Evolutionary conservation across 768 basidiomycete species (phyloP).

Genomic region (Mycena indigotica): DNA sequence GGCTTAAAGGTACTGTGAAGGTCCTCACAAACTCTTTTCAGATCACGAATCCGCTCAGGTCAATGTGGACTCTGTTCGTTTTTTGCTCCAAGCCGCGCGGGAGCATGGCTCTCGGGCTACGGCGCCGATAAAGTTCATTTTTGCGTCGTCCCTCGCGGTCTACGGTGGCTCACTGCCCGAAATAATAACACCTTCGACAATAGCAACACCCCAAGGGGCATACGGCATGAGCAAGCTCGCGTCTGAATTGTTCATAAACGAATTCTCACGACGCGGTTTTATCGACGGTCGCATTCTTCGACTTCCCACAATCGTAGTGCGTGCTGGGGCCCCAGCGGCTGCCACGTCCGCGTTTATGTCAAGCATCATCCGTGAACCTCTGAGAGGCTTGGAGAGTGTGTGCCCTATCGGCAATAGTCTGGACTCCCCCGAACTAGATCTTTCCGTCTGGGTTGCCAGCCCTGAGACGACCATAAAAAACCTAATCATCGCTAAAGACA

Average conservation of each 20-base stretch:
- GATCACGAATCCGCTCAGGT: conserved; percentile 34
- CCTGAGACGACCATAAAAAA: conserved; percentile 56
- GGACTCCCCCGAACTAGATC: conserved; percentile 44
- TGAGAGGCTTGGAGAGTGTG: conserved; percentile 48
- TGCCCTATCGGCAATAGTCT: conserved; percentile 56
- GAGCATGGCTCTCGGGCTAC: conserved; percentile 26
- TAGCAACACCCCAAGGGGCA: conserved; percentile 56
- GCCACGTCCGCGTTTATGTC: conserved; percentile 62
- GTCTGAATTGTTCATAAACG: conserved; percentile 58
- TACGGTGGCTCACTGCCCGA: conserved; percentile 57
- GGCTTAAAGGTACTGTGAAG: conserved; percentile 45
- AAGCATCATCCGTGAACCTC: conserved; percentile 58
- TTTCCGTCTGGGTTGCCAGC: conserved; percentile 53
- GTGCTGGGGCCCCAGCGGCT: conserved; percentile 54
- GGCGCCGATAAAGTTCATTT: conserved; percentile 52
- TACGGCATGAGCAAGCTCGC: conserved; percentile 61
- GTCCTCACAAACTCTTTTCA: background rate
- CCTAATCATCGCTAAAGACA: conserved; percentile 48
- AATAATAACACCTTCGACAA: conserved; percentile 48
- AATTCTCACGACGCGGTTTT: conserved; percentile 59
- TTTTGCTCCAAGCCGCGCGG: conserved; percentile 41
- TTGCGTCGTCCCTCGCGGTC: conserved; percentile 60
- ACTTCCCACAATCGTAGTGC: conserved; percentile 60
- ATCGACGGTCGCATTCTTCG: conserved; percentile 62
- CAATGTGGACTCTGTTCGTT: conserved; percentile 59